phyloP scores from a whole-genome alignment of 2,329 filamentous ascomycete genomes.

The Alternaria angustiovoidea region DNA sequence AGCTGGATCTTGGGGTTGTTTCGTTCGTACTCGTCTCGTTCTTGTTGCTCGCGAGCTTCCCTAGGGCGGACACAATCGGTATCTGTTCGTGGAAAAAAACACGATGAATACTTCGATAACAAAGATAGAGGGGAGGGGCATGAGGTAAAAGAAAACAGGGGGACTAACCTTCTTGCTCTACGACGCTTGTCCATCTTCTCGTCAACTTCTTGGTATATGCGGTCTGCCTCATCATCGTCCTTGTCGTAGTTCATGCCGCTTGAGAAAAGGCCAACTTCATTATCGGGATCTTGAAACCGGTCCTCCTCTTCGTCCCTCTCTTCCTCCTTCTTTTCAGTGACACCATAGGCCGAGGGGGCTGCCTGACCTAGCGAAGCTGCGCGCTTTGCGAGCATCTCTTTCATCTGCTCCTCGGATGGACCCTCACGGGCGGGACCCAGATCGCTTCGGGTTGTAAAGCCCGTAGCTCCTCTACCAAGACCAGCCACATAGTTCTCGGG shows the following conservation, averaged over 20 bases:
- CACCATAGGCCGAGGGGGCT: constrained; percentile 77
- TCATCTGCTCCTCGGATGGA: constrained; percentile 97
- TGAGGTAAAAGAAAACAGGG: constrained; percentile 32
- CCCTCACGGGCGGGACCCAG: constrained; percentile 93
- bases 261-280: constrained; percentile 94
- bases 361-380: constrained; percentile 80
- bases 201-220: constrained; percentile 94
- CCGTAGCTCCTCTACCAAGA: constrained; percentile 95
- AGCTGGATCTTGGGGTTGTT: constrained; percentile 99
- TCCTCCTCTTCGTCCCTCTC: constrained; percentile 77
- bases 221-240: constrained; percentile 96
- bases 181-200: constrained; percentile 95
- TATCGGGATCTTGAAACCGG: constrained; percentile 94
- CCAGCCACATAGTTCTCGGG: constrained; percentile 79
- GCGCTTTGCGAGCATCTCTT: constrained; percentile 93
- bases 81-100: constrained; percentile 73
- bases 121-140: constrained; percentile 35
- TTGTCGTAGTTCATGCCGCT: constrained; percentile 90
- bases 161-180: constrained; percentile 83
- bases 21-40: constrained; percentile 93
- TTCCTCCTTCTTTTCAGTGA: constrained; percentile 72
- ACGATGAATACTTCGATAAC: constrained; percentile 68
- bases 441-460: constrained; percentile 97
- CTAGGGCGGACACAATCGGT: constrained; percentile 75
- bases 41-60: constrained; percentile 91